Base-by-base conservation (phyloP, 139 green algal genomes). In the Desmodesmus armatus region DNA sequence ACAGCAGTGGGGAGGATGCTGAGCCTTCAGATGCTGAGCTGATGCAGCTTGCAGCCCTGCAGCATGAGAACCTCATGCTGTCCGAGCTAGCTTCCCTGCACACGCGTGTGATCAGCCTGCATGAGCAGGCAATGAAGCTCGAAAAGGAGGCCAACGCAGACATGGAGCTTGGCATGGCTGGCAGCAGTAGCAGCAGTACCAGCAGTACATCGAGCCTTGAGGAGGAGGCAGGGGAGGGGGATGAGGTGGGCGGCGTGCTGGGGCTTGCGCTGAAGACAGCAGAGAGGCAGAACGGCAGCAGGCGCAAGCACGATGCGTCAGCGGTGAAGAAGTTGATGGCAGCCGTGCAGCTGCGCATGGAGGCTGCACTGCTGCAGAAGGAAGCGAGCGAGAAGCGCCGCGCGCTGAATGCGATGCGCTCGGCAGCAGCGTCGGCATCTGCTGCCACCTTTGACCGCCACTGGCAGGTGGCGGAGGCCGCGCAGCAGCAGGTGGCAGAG, bases 281-380 rank as follows among this genome's bases (percentile, higher is more conserved):
- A 39, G 27, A 25, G 31, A 43, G 44, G 15, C 27, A 49, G 58
- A 55, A 55, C 13, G 49, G 63, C 63, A 72, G 63, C 63, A n/a
- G 74, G 29, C 25, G 23, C 3, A 77, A 53, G n/a, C 27, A 67
- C 13, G 76, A 82, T 55, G 37, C 55, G 19, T 40, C 5, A 13
- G 33, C 76, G 0, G 55, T 72, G 25, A 58, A 40, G 76, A 65
- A 82, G 40, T 37, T 82, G 23, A 27, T 82, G 3, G 76, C 71
- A 27, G 76, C 76, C 41, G 72, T 82, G 76, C 76, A 82, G 55
- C 53, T 82, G 37, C 53, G 76, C 23, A 82, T 82, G 76, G 25
- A 82, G 29, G 76, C 55, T 55, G 40, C 76, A 5, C 27, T 71
- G 53, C 76, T 82, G 53, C 76, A 82, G 39, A 72, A 53, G n/a